phyloP scores from a whole-genome alignment of 1,139 yeast genomes.

The Kodamaea plutei region DNA sequence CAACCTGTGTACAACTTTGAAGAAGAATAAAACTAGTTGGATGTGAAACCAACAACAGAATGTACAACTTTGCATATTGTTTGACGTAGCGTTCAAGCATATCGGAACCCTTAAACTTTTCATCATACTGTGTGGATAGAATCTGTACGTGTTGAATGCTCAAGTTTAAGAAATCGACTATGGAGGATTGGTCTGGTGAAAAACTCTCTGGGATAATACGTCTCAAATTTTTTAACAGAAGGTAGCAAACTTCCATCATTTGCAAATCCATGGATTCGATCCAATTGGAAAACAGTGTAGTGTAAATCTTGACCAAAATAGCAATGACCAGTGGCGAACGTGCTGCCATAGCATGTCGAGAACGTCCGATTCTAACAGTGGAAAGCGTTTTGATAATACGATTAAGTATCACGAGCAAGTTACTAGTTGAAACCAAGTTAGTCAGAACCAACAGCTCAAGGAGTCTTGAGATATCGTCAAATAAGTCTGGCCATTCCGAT shows the following conservation, averaged over 20 bases:
- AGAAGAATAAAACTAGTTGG: slow-evolving; percentile 71
- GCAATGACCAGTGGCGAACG: slow-evolving; percentile 63
- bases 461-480: slow-evolving; percentile 51
- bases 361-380: slow-evolving; percentile 75
- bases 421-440: slow-evolving; percentile 48
- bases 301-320: slow-evolving; percentile 55
- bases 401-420: slow-evolving; percentile 62
- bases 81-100: slow-evolving; percentile 66
- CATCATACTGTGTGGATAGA: slow-evolving; percentile 51
- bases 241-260: slow-evolving; percentile 67
- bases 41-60: slow-evolving; percentile 49
- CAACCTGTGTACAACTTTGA: slow-evolving; percentile 58
- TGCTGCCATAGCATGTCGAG: slow-evolving; percentile 73
- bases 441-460: slow-evolving; percentile 48
- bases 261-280: slow-evolving; percentile 40
- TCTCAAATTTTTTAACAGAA: slow-evolving; percentile 70
- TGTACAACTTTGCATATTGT: slow-evolving; percentile 73
- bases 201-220: slow-evolving; percentile 75
- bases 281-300: slow-evolving; percentile 62
- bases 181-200: slow-evolving; percentile 54
- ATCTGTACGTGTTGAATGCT: slow-evolving; percentile 59
- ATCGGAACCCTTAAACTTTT: slow-evolving; percentile 43
- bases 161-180: slow-evolving; percentile 55
- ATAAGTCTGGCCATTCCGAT: slow-evolving; percentile 73
- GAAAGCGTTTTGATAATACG: slow-evolving; percentile 74